Evolutionary conservation across 2,329 filamentous ascomycete species (phyloP), one percentile per base, ranked within the genome.

Genomic region (Xylaria sp.): DNA sequence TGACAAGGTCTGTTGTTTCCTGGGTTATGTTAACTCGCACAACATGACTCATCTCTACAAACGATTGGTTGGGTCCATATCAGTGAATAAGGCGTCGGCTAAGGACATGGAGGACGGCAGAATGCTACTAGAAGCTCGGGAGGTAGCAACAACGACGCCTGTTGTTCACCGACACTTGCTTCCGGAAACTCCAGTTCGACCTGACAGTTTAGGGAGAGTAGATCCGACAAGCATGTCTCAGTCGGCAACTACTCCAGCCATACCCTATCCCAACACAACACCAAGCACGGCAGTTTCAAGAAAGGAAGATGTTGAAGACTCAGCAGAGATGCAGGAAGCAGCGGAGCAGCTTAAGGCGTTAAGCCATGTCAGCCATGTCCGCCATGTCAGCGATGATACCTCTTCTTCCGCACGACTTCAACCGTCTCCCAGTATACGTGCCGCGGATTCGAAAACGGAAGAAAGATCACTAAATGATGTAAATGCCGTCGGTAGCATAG

Each of bases 301-400:
- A 39, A 85, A 86, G 66, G 79, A 85, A 33, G 83, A 87, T 41
- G 85, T 84, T 4, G 88, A 90, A 74, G 89, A 90, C 66, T 89
- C 89, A n/a, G 88, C 86, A 9, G 89, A 91, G 79, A 90, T 91
- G 88, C 88, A 91, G 73, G 88, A 90, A 77, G 89, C 89, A 23
- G 89, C 89, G 3, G 89, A 91, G 75, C 89, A 91, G 77, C 82
- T 91, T 6, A 90, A 91, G 74, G 89, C 89, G 1, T 78, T 91
- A 51, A 90, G 89, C 72, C 88, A 91, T 74, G 85, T 90, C 62
- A 90, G 89, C 72, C 88, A 91, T 74, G 85, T 90, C 62, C 85
- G 88, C 2, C 87, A 87, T 68, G 76, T 83, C 20, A 86, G 85
- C 69, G 85, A 86, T 65, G 85, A 87, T 33, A 69, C 72, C 18